These are phyloP conservation scores for Neurospora hispaniola DNA, from an alignment of 495 filamentous ascomycete species.

Conservation along the genomic window DNA sequence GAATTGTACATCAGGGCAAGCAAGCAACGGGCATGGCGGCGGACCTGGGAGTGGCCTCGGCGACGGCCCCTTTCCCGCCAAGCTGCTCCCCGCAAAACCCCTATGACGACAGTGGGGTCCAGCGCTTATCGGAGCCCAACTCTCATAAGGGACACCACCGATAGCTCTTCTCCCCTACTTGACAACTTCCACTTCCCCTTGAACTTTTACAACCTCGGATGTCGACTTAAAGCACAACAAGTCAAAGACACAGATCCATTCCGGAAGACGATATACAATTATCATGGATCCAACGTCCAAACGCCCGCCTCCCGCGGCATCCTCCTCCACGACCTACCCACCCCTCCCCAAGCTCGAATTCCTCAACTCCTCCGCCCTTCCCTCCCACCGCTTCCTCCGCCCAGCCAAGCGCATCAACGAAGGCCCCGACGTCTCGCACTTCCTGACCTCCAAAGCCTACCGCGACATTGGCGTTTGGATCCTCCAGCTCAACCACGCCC, in stretches of 20 bases:
- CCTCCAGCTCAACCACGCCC: constrained; percentile 75
- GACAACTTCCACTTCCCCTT: not conserved
- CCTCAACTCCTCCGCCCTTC: constrained; percentile 13
- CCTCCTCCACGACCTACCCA: not conserved
- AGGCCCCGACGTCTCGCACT: constrained; percentile 62
- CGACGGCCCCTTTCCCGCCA: not conserved
- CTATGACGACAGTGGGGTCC: not conserved
- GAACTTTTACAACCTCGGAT: not conserved
- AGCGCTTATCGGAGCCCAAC: not conserved
- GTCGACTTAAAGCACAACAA: not conserved
- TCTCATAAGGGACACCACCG: not conserved
- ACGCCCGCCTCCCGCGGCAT: not conserved
- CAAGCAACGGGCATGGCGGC: not conserved
- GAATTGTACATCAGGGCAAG: too few relatives aligned
- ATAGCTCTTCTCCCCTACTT: not conserved
- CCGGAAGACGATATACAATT: not conserved
- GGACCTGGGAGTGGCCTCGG: not conserved
- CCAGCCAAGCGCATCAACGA: constrained; percentile 74
- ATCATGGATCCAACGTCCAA: not conserved
- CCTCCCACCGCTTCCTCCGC: constrained; percentile 33
- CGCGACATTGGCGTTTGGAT: constrained; percentile 76
- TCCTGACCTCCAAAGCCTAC: constrained; percentile 72
- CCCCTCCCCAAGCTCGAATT: constrained; percentile 22
- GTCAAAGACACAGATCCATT: not conserved
- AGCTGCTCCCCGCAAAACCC: not conserved